Evolutionary conservation across 495 filamentous ascomycete genomes (phyloP).

Genomic region (Aspergillus olivimuriae): DNA sequence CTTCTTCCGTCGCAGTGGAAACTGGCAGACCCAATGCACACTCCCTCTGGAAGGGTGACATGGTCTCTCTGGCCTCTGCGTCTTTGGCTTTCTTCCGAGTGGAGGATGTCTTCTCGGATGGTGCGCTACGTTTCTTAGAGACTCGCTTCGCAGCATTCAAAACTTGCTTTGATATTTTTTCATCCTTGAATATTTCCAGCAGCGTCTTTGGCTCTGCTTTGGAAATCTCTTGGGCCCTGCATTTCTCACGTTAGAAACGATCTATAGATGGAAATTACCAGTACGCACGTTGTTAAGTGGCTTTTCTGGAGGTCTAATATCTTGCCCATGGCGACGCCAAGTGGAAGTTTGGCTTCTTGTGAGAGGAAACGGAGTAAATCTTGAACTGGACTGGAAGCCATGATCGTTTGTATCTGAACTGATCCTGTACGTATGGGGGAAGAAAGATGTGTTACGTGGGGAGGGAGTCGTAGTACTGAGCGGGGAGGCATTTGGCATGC

Average conservation of each 20-base stretch:
- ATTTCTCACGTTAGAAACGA: slow-evolving; percentile 1
- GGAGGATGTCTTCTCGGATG: slow-evolving; percentile 25
- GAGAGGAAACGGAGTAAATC: slow-evolving; percentile 72
- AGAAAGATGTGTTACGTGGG: slow-evolving; percentile 1
- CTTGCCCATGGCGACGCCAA: slow-evolving; percentile 63
- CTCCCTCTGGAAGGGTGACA: slow-evolving; percentile 61
- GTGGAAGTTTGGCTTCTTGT: slow-evolving; percentile 62
- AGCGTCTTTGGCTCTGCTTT: slow-evolving; percentile 49
- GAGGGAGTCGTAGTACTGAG: background rate
- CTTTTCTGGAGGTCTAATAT: slow-evolving; percentile 60
- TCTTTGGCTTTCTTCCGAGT: slow-evolving; percentile 18
- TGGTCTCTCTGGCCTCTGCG: slow-evolving; percentile 15
- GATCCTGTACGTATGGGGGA: too few relatives aligned
- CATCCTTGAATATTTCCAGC: slow-evolving; percentile 57
- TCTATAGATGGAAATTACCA: background rate
- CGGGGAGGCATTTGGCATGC: background rate
- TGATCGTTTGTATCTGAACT: slow-evolving; percentile 7
- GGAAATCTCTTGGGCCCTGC: slow-evolving; percentile 56
- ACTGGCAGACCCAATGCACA: slow-evolving; percentile 57
- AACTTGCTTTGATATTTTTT: slow-evolving; percentile 62
- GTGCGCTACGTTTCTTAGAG: slow-evolving; percentile 49
- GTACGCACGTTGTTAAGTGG: slow-evolving; percentile 52
- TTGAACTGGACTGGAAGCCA: slow-evolving; percentile 46
- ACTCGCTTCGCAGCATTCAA: slow-evolving; percentile 55
- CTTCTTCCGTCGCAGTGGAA: slow-evolving; percentile 45